A percentile compares a stretch with the other conserved stretches of the same genome.
These are phyloP conservation scores for Cercophora samala DNA, from an alignment of 495 filamentous ascomycete genomes.

Conservation along the genomic window DNA sequence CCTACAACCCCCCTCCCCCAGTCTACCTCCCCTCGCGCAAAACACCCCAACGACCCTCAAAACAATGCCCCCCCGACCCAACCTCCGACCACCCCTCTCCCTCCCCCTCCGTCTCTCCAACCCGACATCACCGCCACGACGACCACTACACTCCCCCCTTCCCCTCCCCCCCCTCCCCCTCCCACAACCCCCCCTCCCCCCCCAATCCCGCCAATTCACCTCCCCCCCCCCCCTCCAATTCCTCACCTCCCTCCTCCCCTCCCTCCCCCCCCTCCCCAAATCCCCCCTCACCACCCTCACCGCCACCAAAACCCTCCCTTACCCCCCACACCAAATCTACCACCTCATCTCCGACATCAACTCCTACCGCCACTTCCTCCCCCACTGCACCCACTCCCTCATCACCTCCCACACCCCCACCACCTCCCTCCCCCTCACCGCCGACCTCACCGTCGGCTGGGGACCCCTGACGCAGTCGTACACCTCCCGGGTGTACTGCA, in stretches of 20 bases:
- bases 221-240: not conserved
- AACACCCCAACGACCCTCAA: not conserved
- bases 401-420: constrained; percentile 17
- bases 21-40: not conserved
- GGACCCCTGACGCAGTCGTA: constrained; percentile 78
- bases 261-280: constrained; percentile 4
- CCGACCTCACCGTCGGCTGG: constrained; percentile 80
- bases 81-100: too few species aligned
- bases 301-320: constrained; percentile 76
- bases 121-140: too few species aligned
- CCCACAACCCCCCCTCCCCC: not conserved
- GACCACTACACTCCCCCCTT: not conserved
- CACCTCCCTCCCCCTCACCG: constrained; percentile 60
- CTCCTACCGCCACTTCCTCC: constrained; percentile 57
- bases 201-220: not conserved
- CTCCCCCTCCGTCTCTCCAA: too few species aligned
- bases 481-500: constrained; percentile 69
- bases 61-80: not conserved
- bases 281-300: constrained; percentile 48
- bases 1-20: not conserved
- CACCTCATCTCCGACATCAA: constrained; percentile 77
- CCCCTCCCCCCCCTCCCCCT: not conserved
- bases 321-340: constrained; percentile 68
- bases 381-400: constrained; percentile 11
- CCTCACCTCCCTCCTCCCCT: constrained; percentile 21